These are phyloP conservation scores for Tricladium varicosporioides DNA, from an alignment of 2,329 filamentous ascomycete genomes.

Conservation along the genomic window DNA sequence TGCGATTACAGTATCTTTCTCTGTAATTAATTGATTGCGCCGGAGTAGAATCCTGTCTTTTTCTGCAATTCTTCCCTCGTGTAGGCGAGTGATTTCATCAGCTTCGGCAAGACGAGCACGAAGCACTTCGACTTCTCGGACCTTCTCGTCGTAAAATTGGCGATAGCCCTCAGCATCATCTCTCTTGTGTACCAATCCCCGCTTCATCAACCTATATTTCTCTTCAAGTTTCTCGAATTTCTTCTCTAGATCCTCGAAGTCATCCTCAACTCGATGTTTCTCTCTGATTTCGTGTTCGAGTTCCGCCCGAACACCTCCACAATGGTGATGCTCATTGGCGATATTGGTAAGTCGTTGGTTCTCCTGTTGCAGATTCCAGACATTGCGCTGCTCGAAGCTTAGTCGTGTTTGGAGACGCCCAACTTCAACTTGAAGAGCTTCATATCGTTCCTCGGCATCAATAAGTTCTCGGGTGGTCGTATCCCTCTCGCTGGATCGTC, in stretches of 20 bases:
- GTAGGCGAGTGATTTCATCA: slow-evolving; percentile 16
- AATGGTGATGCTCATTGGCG: slow-evolving; percentile 20
- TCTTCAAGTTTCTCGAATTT: slow-evolving; percentile 23
- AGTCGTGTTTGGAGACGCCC: slow-evolving; percentile 17
- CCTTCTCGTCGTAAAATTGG: slow-evolving; percentile 24
- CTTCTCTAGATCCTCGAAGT: slow-evolving; percentile 16
- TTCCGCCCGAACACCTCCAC: slow-evolving; percentile 16
- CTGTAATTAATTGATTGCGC: neutral
- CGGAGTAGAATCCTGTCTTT: slow-evolving; percentile 17
- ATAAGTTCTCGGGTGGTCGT: slow-evolving; percentile 16
- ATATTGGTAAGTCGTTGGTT: slow-evolving; percentile 17
- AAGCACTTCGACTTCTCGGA: slow-evolving; percentile 21
- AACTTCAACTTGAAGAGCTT: slow-evolving; percentile 17
- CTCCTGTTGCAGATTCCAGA: slow-evolving; percentile 18
- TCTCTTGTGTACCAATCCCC: slow-evolving; percentile 5
- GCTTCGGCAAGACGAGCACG: slow-evolving; percentile 15
- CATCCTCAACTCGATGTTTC: slow-evolving; percentile 12
- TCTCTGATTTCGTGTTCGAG: slow-evolving; percentile 16
- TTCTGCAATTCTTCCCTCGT: slow-evolving; percentile 17
- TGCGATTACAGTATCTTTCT: slow-evolving; percentile 10
- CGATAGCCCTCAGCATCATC: slow-evolving; percentile 14
- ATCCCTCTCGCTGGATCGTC: neutral
- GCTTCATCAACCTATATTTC: slow-evolving; percentile 20
- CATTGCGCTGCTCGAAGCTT: slow-evolving; percentile 17
- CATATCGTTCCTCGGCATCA: slow-evolving; percentile 19